These are phyloP conservation scores for Lentinula sp. DNA, from an alignment of 768 basidiomycete genomes.

Conservation along the genomic window DNA sequence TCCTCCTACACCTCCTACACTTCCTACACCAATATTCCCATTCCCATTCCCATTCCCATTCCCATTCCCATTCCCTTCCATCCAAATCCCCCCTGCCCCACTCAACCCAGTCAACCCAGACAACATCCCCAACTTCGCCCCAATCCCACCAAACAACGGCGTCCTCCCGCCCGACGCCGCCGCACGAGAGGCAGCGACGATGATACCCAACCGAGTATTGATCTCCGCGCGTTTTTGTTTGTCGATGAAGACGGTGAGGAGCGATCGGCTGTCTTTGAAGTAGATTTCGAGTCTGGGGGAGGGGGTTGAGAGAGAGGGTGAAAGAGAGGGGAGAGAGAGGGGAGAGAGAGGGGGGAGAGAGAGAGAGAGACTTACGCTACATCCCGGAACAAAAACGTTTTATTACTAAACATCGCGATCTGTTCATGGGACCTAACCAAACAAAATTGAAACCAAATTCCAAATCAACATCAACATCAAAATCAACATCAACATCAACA, in stretches of 20 bases:
- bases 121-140: too few relatives aligned
- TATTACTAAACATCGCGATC: slow-evolving; percentile 70
- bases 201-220: slow-evolving; percentile 16
- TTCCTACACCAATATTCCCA: slow-evolving; percentile 27
- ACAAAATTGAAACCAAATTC: too few relatives aligned
- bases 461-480: too few relatives aligned
- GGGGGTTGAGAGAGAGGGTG: background rate
- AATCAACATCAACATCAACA: too few relatives aligned
- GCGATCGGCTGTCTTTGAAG: slow-evolving; percentile 86
- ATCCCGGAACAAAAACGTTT: slow-evolving; percentile 85
- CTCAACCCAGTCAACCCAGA: too few relatives aligned
- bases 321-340: background rate
- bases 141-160: too few relatives aligned
- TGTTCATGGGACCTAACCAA: slow-evolving; percentile 67
- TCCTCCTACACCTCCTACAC: slow-evolving; percentile 40
- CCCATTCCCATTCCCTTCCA: too few relatives aligned
- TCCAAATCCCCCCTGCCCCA: too few relatives aligned
- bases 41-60: too few relatives aligned
- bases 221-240: slow-evolving; percentile 57
- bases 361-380: slow-evolving; percentile 60
- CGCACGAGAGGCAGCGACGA: too few relatives aligned
- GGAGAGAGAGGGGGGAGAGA: background rate
- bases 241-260: slow-evolving; percentile 77
- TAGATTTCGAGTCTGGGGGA: slow-evolving; percentile 64
- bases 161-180: too few relatives aligned